Conservation (phyloP, 2,329 filamentous ascomycete species). For the Fusarium avenaceum region DNA sequence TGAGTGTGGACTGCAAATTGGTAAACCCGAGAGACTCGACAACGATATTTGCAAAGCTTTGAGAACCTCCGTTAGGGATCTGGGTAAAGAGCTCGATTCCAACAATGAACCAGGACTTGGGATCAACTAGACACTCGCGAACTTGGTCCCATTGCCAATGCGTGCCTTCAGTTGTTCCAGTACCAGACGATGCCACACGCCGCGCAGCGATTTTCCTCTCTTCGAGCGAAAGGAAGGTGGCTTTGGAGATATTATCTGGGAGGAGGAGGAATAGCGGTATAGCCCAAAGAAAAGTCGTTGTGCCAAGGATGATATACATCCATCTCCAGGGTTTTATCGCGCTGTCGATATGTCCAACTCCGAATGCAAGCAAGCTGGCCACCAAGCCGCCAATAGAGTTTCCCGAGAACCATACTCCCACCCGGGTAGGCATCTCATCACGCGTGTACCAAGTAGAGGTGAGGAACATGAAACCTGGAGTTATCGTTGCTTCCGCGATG, state of each 20-base stretch:
- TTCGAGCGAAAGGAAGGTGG: constrained; percentile 68
- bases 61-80: constrained; percentile 73
- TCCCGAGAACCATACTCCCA: constrained; percentile 69
- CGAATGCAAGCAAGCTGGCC: constrained; percentile 67
- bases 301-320: constrained; percentile 70
- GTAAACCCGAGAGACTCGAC: constrained; percentile 69
- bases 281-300: constrained; percentile 65
- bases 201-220: constrained; percentile 64
- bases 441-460: constrained; percentile 70
- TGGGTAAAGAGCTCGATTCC: constrained; percentile 65
- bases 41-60: constrained; percentile 70
- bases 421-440: constrained; percentile 67
- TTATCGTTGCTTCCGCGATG: constrained; percentile 67
- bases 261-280: constrained; percentile 63
- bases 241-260: constrained; percentile 67
- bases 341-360: constrained; percentile 66
- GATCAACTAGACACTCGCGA: constrained; percentile 67
- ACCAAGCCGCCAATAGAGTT: constrained; percentile 64
- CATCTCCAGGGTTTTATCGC: constrained; percentile 65
- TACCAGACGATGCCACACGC: constrained; percentile 64
- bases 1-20: constrained; percentile 65
- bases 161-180: constrained; percentile 63
- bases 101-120: constrained; percentile 72
- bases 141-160: constrained; percentile 66
- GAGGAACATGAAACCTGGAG: constrained; percentile 68